Percentiles rank a stretch among this genome's conserved stretches.
phyloP scores from a whole-genome alignment of 495 filamentous ascomycete genomes.

The Penicillium soppii region DNA sequence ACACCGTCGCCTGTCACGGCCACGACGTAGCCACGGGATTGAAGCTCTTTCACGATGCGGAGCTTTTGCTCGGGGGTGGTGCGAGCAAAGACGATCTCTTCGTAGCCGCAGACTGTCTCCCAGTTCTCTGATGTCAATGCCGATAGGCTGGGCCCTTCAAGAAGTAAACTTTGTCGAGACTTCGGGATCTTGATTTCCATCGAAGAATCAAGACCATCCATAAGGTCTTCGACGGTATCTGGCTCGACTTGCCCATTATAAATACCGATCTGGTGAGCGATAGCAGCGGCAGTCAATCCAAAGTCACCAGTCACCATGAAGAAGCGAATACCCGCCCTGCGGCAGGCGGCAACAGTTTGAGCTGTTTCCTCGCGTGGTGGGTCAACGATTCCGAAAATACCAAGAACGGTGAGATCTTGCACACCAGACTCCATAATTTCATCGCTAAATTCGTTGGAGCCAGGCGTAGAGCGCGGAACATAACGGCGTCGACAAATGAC shows the following conservation, averaged over 20 bases:
- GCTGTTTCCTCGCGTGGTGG: constrained; percentile 66
- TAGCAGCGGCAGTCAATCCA: constrained; percentile 66
- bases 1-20: constrained; percentile 76
- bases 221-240: constrained; percentile 34
- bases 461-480: constrained; percentile 17
- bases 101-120: constrained; percentile 55
- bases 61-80: constrained; percentile 79
- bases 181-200: constrained; percentile 3
- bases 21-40: constrained; percentile 59
- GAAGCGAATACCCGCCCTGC: constrained; percentile 60
- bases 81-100: constrained; percentile 69
- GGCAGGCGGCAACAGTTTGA: constrained; percentile 45
- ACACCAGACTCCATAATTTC: constrained; percentile 38
- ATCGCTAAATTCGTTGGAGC: constrained; percentile 43
- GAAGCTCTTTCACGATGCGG: constrained; percentile 68
- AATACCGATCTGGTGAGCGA: constrained; percentile 66
- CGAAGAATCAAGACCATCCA: neutral
- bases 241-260: constrained; percentile 44
- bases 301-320: constrained; percentile 71
- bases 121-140: constrained; percentile 56
- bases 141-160: constrained; percentile 56
- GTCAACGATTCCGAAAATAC: constrained; percentile 56
- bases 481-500: constrained; percentile 43
- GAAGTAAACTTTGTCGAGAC: constrained; percentile 32
- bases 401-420: constrained; percentile 46